These are phyloP conservation scores for Helminthosporium solani DNA, from an alignment of 2,329 filamentous ascomycete genomes.

Conservation along the genomic window DNA sequence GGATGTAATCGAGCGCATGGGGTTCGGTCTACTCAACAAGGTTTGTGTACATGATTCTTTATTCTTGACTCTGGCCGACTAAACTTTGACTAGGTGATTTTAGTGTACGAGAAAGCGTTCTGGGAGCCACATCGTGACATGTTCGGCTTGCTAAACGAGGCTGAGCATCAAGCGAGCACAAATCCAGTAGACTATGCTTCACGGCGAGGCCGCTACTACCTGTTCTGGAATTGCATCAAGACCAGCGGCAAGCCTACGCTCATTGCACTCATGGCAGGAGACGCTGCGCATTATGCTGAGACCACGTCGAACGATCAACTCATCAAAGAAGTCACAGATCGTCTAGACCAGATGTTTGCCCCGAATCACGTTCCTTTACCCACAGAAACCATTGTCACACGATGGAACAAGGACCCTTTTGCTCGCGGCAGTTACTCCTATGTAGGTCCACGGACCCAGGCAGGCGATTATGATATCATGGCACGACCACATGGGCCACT, in stretches of 20 bases:
- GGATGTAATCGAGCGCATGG: conserved; percentile 77
- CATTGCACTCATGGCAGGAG: conserved; percentile 91
- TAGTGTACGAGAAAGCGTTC: conserved; percentile 86
- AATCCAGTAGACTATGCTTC: conserved; percentile 76
- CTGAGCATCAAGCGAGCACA: conserved; percentile 67
- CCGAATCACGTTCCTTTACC: conserved; percentile 68
- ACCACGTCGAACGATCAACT: conserved; percentile 71
- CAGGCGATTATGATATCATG: conserved; percentile 92
- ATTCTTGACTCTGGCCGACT: conserved; percentile 2
- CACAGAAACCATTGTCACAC: conserved; percentile 81
- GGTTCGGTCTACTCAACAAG: conserved; percentile 94
- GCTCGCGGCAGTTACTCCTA: conserved; percentile 95
- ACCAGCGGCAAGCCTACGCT: conserved; percentile 83
- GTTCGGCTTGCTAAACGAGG: conserved; percentile 83
- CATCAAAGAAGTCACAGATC: conserved; percentile 74
- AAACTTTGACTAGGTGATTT: conserved; percentile 57
- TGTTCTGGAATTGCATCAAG: conserved; percentile 95
- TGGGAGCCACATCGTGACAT: conserved; percentile 91
- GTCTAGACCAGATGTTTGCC: conserved; percentile 74
- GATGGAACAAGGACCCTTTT: conserved; percentile 89
- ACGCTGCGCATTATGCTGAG: conserved; percentile 88
- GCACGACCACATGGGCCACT: conserved; percentile 80
- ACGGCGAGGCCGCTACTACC: conserved; percentile 86
- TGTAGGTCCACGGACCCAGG: conserved; percentile 76
- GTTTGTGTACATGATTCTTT: conserved; percentile 41